phyloP scores from a whole-genome alignment of 108 stramenopile genomes.

The Nitzschia putrida region DNA sequence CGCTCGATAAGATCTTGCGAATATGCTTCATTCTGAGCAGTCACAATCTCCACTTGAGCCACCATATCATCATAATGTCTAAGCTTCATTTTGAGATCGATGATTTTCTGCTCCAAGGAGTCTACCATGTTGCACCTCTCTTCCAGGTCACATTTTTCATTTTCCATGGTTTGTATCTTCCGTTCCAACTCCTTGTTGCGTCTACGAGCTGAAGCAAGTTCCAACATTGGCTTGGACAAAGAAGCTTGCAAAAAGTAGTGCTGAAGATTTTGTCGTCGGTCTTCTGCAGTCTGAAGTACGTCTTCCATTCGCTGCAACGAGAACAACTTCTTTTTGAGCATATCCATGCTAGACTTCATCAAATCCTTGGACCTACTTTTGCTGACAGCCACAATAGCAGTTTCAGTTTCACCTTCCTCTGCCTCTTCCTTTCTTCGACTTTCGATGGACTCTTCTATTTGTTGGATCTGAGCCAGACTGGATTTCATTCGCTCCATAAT shows the following conservation, averaged over 20 bases:
- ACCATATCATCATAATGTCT: not conserved
- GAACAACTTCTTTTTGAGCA: constrained; percentile 17
- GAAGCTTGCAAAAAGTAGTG: constrained; percentile 16
- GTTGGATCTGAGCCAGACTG: constrained; percentile 25
- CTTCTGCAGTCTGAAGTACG: constrained; percentile 5
- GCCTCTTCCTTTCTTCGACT: not conserved
- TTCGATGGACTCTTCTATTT: constrained; percentile 20
- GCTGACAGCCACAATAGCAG: not conserved
- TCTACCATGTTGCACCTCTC: constrained; percentile 13
- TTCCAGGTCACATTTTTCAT: not conserved
- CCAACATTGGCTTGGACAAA: constrained; percentile 16
- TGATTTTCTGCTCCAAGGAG: constrained; percentile 5
- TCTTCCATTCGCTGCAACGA: constrained; percentile 26
- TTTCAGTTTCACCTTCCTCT: not conserved
- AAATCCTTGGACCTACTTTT: constrained; percentile 1
- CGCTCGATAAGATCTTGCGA: constrained; percentile 13
- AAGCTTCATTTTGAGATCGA: not conserved
- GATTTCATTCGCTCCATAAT: constrained; percentile 28
- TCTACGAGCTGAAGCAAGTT: constrained; percentile 1
- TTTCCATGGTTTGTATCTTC: not conserved
- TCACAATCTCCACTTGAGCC: not conserved
- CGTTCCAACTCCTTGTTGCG: constrained; percentile 6
- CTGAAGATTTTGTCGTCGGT: constrained; percentile 22
- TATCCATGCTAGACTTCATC: constrained; percentile 27
- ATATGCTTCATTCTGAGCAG: constrained; percentile 1